Base-by-base conservation (phyloP, 345 rosid genomes). In the Syzygium aromaticum region DNA sequence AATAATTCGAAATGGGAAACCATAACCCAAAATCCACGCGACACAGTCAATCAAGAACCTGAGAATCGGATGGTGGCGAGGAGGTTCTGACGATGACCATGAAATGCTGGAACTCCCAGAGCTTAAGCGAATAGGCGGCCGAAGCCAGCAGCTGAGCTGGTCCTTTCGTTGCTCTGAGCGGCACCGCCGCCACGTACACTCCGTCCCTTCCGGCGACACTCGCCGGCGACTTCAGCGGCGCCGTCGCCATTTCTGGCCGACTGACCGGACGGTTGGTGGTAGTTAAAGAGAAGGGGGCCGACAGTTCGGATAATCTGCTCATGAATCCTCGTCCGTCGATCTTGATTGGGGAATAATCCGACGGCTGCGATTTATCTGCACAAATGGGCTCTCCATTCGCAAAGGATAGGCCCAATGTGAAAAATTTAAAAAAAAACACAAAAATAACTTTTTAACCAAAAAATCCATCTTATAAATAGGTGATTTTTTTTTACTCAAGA, bases 111-210 rank as follows among this genome's bases (percentile, higher is more conserved):
- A 93, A 89, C 33, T 93, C 91, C 92, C 90, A 57, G 9, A 94
- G 80, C 33, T 90, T 91, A 88, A 96, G 93, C 59, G 95, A 92
- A 91, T 93, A 94, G 67, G 94, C 93, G 56, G 93, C 86, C 15
- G 96, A 93, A 94, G 92, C 91, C 2, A 93, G 85, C 56, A 93
- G 84, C 90, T 93, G 96, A 13, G 94, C 89, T 7, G 94, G 93
- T 51, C 98, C 97, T 73, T 89, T 89, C 22, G 93, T 77, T 28
- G 95, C 96, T 91, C 90, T 91, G 5, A 95, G 90, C 21, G 97
- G 93, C 54, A 95, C 92, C 3, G 97, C 87, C 10, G 94, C 94
- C 25, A 93, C 96, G 67, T 93, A 95, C 28, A 96, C 91, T 52
- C 93, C 90, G 63, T 94, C 98, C 87, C 90, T 87, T 46, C 89